Percentiles rank a stretch among this genome's conserved stretches.
Conservation (phyloP, 1,284 basidiomycete species). For the Apiotrichum akiyoshidainum region DNA sequence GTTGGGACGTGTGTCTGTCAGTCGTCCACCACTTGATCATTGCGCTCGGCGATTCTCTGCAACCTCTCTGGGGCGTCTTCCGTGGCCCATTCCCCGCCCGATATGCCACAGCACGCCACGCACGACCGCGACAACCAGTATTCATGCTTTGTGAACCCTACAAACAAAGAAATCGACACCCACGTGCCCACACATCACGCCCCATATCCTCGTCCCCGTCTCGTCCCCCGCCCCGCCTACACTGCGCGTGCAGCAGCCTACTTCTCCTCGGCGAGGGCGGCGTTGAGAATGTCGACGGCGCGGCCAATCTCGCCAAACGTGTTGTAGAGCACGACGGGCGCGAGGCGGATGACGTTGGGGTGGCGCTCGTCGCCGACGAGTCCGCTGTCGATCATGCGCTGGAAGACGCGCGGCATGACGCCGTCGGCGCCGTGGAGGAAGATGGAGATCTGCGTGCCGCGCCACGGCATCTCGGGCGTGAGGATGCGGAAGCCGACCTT, state of each 20-base stretch:
- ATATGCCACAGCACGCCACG: no score
- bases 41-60: no score
- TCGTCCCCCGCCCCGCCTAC: no score
- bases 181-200: no score
- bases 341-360: constrained; percentile 83
- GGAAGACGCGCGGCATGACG: constrained; percentile 69
- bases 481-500: constrained; percentile 73
- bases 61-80: no score
- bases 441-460: constrained; percentile 83
- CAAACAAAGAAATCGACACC: no score
- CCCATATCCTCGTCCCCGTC: no score
- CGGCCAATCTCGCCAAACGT: constrained; percentile 70
- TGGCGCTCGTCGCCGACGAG: constrained; percentile 84
- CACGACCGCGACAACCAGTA: no score
- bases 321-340: constrained; percentile 81
- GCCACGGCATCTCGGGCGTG: constrained; percentile 66
- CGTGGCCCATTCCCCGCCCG: no score
- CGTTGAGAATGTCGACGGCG: constrained; percentile 63
- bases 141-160: no score
- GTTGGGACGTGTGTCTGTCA: no score
- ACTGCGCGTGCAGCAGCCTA: background rate
- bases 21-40: no score
- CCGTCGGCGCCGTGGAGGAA: constrained; percentile 61
- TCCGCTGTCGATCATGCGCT: constrained; percentile 63
- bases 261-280: constrained; percentile 45